These are phyloP conservation scores for Podospora pseudocomata DNA, from an alignment of 495 filamentous ascomycete species.

Conservation along the genomic window DNA sequence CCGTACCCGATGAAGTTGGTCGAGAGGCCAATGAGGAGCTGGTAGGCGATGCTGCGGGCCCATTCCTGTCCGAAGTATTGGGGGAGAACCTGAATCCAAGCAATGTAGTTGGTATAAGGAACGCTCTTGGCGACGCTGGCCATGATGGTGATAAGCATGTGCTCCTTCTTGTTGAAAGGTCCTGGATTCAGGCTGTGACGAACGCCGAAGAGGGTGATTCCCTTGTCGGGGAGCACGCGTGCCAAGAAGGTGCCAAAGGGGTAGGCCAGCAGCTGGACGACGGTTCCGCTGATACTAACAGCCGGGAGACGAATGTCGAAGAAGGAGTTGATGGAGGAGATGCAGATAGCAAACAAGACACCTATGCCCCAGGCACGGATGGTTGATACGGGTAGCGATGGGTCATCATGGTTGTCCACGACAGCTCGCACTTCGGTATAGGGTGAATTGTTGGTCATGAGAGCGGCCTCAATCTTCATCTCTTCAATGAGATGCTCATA, in stretches of 20 bases:
- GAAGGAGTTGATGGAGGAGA: conserved; percentile 43
- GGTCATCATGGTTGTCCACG: conserved; percentile 47
- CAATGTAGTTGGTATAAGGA: conserved; percentile 42
- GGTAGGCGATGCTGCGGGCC: conserved; percentile 37
- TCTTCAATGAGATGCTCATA: conserved; percentile 36
- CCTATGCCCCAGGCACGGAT: conserved; percentile 42
- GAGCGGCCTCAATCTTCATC: conserved; percentile 43
- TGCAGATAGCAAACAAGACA: conserved; percentile 33
- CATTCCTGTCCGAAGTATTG: conserved; percentile 41
- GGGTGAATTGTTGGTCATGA: conserved; percentile 44
- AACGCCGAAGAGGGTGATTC: conserved; percentile 38
- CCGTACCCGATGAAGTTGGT: conserved; percentile 53
- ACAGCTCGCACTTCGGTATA: conserved; percentile 51
- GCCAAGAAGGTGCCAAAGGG: conserved; percentile 37
- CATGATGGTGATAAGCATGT: conserved; percentile 52
- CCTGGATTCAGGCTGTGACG: conserved; percentile 46
- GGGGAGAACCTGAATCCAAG: conserved; percentile 45
- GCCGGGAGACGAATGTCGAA: conserved; percentile 41
- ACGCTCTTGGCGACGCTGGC: conserved; percentile 35
- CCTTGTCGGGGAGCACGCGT: conserved; percentile 34
- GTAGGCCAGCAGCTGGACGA: conserved; percentile 42
- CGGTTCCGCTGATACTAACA: conserved; percentile 33
- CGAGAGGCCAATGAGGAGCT: conserved; percentile 42
- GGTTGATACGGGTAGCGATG: conserved; percentile 35
- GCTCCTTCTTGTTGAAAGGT: conserved; percentile 51